A percentile compares a stretch with the other conserved stretches of the same genome.
Evolutionary conservation across 805 yeast genomes (phyloP).

Genomic region (Saccharomycopsis fibuligera): DNA sequence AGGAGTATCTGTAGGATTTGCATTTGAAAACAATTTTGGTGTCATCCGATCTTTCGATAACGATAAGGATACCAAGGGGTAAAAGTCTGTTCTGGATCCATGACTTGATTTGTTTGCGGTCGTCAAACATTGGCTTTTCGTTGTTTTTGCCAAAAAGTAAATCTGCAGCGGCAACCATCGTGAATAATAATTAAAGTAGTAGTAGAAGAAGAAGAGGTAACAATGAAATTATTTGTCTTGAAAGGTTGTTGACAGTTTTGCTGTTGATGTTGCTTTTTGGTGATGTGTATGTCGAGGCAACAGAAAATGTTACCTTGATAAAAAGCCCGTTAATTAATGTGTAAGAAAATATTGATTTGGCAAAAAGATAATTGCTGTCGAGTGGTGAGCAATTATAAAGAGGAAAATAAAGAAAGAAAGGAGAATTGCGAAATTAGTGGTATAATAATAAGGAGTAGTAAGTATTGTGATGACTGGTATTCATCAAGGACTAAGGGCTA

Average conservation of each 20-base stretch:
- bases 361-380: not conserved
- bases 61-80: constrained; percentile 23
- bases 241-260: too few species aligned
- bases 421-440: not conserved
- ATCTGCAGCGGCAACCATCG: constrained; percentile 1
- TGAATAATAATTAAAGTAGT: not conserved
- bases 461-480: not conserved
- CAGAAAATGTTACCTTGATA: not conserved
- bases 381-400: not conserved
- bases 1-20: constrained; percentile 22
- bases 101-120: constrained; percentile 17
- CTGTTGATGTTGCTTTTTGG: too few species aligned
- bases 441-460: not conserved
- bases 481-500: not conserved
- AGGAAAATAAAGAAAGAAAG: not conserved
- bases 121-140: constrained; percentile 14
- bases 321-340: too few species aligned
- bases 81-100: constrained; percentile 20
- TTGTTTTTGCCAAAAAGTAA: constrained; percentile 7
- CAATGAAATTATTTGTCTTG: too few species aligned
- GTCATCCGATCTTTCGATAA: constrained; percentile 30
- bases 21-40: constrained; percentile 31
- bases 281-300: too few species aligned
- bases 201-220: not conserved
- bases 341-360: too few species aligned